Base-by-base conservation (phyloP, 1,284 basidiomycete genomes). In the Inonotus obliquus region DNA sequence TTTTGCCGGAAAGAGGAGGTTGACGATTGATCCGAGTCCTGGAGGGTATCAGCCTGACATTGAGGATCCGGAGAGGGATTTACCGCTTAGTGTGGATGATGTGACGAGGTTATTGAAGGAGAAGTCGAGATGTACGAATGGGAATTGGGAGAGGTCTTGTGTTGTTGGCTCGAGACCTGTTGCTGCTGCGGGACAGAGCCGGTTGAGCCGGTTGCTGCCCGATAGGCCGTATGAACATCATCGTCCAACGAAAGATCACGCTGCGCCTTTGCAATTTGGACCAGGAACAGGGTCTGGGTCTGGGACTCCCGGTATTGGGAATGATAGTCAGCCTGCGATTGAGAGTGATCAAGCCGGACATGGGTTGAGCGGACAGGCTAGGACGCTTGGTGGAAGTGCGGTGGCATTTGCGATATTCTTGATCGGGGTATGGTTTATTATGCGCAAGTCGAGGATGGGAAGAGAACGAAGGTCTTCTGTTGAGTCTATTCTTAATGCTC, bases 141-240 rank as follows among this genome's bases (percentile, higher is more conserved):
- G 73, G 19, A 77, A 70, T 65, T 73, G 71, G 39, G 79, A 87
- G 67, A 75, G 77, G 1, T 76, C 79, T 7, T 91, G 89, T 70
- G 72, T 87, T 4, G 80, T 82, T 13, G 89, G 89, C 35, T 78
- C 86, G 51, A 76, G 81, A 13, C 74, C 71, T 25, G 71, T 89
- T 19, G 63, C 48, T 17, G 52, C 63, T 2, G 45, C 62, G 2
- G 59, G 48, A 21, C 57, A 58, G 32, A 63, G 61, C 41, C 38
- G 61, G 14, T 32, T 63, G 14, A 63, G 61, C 19, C 48, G 61
- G 25, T 44, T 63, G 3, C 52, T 63, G 27, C 61, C 61, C 10
- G 61, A 58, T 38, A 37, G 57, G 7, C 39, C 38, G 21, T 51
- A 52, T 19, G 41, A 44, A 44, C 23, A 51, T 9, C 52, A 47